These are phyloP conservation scores for Dictyostelium discoideum DNA, from an alignment of 78 protist species.

Conservation along the genomic window DNA sequence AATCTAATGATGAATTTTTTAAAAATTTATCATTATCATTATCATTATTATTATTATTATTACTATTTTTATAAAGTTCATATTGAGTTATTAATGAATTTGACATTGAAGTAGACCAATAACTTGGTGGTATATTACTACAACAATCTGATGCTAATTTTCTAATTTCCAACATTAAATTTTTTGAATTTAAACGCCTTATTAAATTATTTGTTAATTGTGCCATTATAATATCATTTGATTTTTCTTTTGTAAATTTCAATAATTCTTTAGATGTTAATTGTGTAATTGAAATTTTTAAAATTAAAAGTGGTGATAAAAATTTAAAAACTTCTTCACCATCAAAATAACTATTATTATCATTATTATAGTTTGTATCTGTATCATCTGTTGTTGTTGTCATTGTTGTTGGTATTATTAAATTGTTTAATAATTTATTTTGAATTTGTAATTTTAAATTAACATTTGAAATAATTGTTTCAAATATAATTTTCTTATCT, in stretches of 20 bases:
- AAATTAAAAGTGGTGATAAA: constrained; percentile 21
- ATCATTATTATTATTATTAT: neutral
- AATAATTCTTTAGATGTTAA: neutral
- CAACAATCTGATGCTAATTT: neutral
- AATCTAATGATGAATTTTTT: neutral
- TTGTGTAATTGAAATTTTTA: neutral
- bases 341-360: neutral
- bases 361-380: too few species aligned
- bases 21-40: too few species aligned
- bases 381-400: neutral
- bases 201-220: neutral
- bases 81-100: neutral
- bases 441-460: neutral
- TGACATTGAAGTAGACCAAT: neutral
- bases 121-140: neutral
- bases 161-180: constrained; percentile 21
- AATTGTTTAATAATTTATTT: neutral
- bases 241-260: neutral
- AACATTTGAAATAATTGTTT: neutral
- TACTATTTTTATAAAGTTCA: neutral
- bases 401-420: neutral
- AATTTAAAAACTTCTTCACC: constrained; percentile 13
- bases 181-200: neutral
- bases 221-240: neutral
- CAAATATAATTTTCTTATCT: neutral